These are phyloP conservation scores for Avena insularis DNA, from an alignment of 176 grass and related monocot genomes.

Conservation along the genomic window DNA sequence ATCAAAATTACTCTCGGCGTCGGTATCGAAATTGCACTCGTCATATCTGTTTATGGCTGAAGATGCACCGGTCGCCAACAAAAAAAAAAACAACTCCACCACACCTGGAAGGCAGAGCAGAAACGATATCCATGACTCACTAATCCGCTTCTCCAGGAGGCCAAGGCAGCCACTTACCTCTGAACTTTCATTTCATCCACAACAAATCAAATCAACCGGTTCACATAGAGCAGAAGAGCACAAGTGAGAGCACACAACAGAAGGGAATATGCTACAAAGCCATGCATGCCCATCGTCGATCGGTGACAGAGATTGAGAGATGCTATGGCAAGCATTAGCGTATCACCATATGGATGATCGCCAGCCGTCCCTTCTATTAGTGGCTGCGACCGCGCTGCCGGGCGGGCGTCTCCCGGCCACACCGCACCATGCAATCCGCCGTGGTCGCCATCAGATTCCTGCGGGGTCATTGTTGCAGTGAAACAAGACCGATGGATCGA, in stretches of 20 bases:
- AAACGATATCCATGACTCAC: background rate
- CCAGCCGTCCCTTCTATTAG: conserved; percentile 10
- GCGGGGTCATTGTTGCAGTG: background rate
- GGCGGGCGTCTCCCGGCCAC: background rate
- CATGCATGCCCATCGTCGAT: background rate
- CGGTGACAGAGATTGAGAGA: background rate
- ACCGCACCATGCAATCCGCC: background rate
- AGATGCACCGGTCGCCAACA: background rate
- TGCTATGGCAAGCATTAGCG: background rate
- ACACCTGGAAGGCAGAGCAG: background rate
- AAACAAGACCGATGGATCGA: background rate
- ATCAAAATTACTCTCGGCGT: background rate
- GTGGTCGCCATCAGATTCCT: background rate
- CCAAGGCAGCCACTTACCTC: background rate
- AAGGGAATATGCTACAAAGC: background rate
- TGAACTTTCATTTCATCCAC: conserved; percentile 4
- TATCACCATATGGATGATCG: background rate
- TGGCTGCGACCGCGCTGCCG: background rate
- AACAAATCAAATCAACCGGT: background rate
- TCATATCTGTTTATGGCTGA: background rate
- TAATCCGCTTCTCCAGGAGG: background rate
- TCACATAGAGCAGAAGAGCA: background rate
- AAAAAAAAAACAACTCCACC: background rate
- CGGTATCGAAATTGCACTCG: background rate
- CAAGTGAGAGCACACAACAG: background rate